phyloP scores from a whole-genome alignment of 768 basidiomycete species.

The Tylopilus sp. region DNA sequence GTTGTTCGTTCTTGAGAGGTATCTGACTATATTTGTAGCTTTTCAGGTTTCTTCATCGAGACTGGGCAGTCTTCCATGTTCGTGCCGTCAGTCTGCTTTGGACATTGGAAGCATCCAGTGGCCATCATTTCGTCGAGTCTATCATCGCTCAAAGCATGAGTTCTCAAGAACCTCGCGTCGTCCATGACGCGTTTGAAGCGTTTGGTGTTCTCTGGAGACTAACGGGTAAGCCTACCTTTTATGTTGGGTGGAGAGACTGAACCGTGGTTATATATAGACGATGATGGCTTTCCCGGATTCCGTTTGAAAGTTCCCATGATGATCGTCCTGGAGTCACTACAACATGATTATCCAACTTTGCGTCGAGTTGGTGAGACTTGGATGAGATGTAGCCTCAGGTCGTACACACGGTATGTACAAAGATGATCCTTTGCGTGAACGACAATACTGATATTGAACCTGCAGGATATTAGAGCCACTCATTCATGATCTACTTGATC shows the following conservation, averaged over 20 bases:
- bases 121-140: slow-evolving; percentile 66
- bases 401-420: slow-evolving; percentile 70
- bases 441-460: not conserved
- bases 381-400: slow-evolving; percentile 93
- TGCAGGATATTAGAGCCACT: slow-evolving; percentile 87
- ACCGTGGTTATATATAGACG: slow-evolving; percentile 49
- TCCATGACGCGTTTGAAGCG: slow-evolving; percentile 68
- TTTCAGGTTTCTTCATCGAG: slow-evolving; percentile 66
- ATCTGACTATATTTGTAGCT: slow-evolving; percentile 42
- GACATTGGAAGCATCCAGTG: slow-evolving; percentile 60
- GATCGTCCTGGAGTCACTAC: slow-evolving; percentile 79
- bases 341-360: slow-evolving; percentile 67
- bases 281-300: slow-evolving; percentile 76
- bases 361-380: slow-evolving; percentile 89
- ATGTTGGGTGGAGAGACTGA: not conserved
- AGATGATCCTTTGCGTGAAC: not conserved
- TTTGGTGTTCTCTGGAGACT: slow-evolving; percentile 93
- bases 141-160: slow-evolving; percentile 73
- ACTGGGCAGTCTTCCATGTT: slow-evolving; percentile 70
- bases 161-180: slow-evolving; percentile 44
- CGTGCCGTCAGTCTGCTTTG: slow-evolving; percentile 82
- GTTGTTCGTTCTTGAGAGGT: not conserved
- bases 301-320: slow-evolving; percentile 83
- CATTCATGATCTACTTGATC: slow-evolving; percentile 71
- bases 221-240: slow-evolving; percentile 53